Evolutionary conservation across 1,284 basidiomycete genomes (phyloP).

Genomic region (Microbotryum lychnidis-dioicae): DNA sequence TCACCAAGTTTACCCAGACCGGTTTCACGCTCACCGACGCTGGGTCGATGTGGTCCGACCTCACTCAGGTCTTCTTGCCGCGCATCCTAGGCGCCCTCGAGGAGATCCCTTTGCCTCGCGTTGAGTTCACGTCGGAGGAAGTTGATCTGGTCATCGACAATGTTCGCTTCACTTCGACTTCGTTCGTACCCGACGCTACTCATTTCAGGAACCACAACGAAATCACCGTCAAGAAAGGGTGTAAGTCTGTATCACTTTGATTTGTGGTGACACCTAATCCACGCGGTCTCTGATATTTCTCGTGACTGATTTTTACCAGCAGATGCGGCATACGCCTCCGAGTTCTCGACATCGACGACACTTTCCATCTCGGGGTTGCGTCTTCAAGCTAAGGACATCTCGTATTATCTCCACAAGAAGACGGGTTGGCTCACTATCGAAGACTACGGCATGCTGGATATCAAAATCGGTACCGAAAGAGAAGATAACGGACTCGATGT

Average conservation of each 20-base stretch:
- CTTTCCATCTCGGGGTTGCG: constrained; percentile 24
- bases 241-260: too few species aligned
- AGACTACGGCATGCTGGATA: constrained; percentile 44
- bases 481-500: constrained; percentile 42
- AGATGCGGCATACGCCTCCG: constrained; percentile 20
- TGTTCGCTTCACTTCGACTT: constrained; percentile 40
- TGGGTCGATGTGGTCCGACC: constrained; percentile 34
- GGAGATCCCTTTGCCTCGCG: constrained; percentile 44
- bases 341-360: constrained; percentile 17
- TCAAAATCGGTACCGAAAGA: constrained; percentile 42
- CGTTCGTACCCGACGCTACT: constrained; percentile 45
- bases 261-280: too few species aligned
- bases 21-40: constrained; percentile 18
- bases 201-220: constrained; percentile 44
- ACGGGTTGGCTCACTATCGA: constrained; percentile 36
- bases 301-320: too few species aligned
- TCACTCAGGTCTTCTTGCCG: constrained; percentile 44
- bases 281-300: constrained; percentile 14
- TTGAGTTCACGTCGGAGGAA: constrained; percentile 42
- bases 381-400: constrained; percentile 42
- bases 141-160: constrained; percentile 31
- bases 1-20: constrained; percentile 19
- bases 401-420: constrained; percentile 43
- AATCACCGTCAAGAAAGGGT: constrained; percentile 27
- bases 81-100: constrained; percentile 43